Evolutionary conservation across 2,329 filamentous ascomycete genomes (phyloP).

Genomic region (Nectriaceae sp.): DNA sequence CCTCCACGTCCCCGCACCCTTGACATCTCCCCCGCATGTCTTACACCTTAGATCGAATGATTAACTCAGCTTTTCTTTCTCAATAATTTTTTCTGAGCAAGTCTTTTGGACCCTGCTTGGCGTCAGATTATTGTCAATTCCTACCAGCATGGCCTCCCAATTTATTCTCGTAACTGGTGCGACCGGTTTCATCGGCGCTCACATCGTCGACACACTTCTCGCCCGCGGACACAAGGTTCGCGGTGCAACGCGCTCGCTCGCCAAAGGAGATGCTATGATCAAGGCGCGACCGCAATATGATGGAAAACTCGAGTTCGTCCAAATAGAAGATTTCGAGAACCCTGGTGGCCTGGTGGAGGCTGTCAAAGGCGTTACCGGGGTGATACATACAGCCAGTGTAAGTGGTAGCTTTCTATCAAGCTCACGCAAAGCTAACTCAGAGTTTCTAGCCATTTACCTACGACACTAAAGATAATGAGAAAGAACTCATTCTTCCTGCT

Average conservation of each 20-base stretch:
- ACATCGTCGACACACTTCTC: constrained; percentile 35
- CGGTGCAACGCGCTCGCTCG: constrained; percentile 30
- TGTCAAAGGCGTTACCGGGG: constrained; percentile 42
- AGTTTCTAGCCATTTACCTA: constrained; percentile 43
- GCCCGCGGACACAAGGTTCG: constrained; percentile 32
- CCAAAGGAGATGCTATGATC: constrained; percentile 37
- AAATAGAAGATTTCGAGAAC: constrained; percentile 44
- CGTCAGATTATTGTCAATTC: no score
- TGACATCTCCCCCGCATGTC: neutral
- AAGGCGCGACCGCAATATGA: constrained; percentile 37
- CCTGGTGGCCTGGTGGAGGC: constrained; percentile 38
- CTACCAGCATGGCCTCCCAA: constrained; percentile 1
- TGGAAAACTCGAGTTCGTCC: constrained; percentile 42
- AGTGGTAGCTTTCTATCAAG: constrained; percentile 7
- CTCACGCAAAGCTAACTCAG: neutral
- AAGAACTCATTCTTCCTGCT: constrained; percentile 46
- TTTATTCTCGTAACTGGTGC: constrained; percentile 28
- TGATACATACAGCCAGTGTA: constrained; percentile 49
- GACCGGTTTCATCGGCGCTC: constrained; percentile 35
- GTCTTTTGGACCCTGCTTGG: no score
- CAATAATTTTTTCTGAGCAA: no score
- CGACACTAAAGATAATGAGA: constrained; percentile 44
- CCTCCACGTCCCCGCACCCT: neutral
- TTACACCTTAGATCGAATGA: neutral
- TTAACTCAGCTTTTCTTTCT: neutral